Evolutionary conservation across 1,284 basidiomycete species (phyloP), one percentile per base, ranked within the genome.

Genomic region (Tetrapyrgos nigripes): DNA sequence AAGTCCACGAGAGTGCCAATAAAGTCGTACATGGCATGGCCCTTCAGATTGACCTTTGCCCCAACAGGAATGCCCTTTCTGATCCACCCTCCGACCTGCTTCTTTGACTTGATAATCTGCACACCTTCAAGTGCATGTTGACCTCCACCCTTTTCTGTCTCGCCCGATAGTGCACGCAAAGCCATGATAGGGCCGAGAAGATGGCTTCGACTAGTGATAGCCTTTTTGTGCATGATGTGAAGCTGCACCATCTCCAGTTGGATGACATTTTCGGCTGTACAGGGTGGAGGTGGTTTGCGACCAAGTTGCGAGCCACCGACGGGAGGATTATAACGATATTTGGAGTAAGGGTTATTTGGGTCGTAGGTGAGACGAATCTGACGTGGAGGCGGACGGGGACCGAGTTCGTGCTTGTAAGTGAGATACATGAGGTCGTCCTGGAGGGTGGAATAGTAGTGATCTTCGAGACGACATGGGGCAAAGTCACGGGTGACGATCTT

Each of bases 1-100:
- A 98, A 98, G 67, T 98, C 96, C 66, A 89, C 87, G 65, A 99
- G 85, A 6, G 87, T 88, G 62, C 90, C 88, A 60, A 99, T 79
- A 75, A 99, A 98, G 67, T 95, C 91, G 80, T 94, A 98, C 91
- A 98, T 98, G 62, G 89, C 86, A 51, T 92, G 89, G 9, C 95
- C 96, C 68, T 87, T 88, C 64, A 99, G 77, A 68, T 94, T 92
- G 62, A 98, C 95, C 78, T 96, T 95, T 63, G 87, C 93, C 57
- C 94, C 94, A 28, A 93, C 79, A 0, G 97, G 94, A 65, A 94
- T 78, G 24, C 93, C 92, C 0, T 87, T 86, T 28, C 97, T 84
- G 35, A 97, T 84, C 92, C 95, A 98, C 0, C 91, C 89, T 13
- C 93, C 91, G 23, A 94, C 89, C 44, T 88, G 87, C 68, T 91